A percentile compares a stretch with the other conserved stretches of the same genome.
Conservation (phyloP, 2,329 filamentous ascomycete genomes). For the Neocucurbitaria cava region DNA sequence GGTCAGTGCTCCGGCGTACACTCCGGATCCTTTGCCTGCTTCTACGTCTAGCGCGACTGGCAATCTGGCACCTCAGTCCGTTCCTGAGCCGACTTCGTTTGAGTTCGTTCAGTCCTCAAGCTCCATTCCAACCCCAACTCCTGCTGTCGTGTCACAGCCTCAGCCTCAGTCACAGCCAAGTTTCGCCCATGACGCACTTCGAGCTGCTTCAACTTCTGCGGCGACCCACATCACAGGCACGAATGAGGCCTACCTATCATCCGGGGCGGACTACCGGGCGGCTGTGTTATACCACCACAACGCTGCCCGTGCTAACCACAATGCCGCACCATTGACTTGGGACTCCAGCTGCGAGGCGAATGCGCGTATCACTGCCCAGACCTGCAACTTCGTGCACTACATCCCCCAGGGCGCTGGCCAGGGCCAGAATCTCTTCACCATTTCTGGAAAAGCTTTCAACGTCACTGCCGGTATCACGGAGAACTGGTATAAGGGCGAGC, state of each 20-base stretch:
- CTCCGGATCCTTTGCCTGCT: neutral
- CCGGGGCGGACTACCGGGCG: slow-evolving; percentile 37
- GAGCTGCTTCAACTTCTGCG: neutral
- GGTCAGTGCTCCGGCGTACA: neutral
- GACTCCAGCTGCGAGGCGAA: slow-evolving; percentile 63
- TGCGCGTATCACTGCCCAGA: slow-evolving; percentile 73
- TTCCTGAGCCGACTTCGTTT: slow-evolving; percentile 1
- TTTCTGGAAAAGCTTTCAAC: slow-evolving; percentile 60
- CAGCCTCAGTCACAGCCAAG: slow-evolving; percentile 1
- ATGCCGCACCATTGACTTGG: slow-evolving; percentile 70
- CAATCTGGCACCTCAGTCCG: slow-evolving; percentile 4
- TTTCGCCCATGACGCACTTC: slow-evolving; percentile 1
- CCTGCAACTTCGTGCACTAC: slow-evolving; percentile 75
- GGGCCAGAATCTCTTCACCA: slow-evolving; percentile 91
- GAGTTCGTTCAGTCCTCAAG: too few species aligned
- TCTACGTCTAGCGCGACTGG: neutral
- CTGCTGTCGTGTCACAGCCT: neutral
- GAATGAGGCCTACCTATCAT: slow-evolving; percentile 32
- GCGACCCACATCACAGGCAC: slow-evolving; percentile 26
- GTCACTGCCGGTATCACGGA: slow-evolving; percentile 75
- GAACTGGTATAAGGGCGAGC: slow-evolving; percentile 88
- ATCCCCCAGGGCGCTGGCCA: slow-evolving; percentile 59
- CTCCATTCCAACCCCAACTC: neutral
- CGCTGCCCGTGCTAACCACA: slow-evolving; percentile 83
- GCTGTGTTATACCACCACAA: slow-evolving; percentile 76